Conservation (phyloP, 2,329 filamentous ascomycete species). For the Proliferodiscus dingleyae region DNA sequence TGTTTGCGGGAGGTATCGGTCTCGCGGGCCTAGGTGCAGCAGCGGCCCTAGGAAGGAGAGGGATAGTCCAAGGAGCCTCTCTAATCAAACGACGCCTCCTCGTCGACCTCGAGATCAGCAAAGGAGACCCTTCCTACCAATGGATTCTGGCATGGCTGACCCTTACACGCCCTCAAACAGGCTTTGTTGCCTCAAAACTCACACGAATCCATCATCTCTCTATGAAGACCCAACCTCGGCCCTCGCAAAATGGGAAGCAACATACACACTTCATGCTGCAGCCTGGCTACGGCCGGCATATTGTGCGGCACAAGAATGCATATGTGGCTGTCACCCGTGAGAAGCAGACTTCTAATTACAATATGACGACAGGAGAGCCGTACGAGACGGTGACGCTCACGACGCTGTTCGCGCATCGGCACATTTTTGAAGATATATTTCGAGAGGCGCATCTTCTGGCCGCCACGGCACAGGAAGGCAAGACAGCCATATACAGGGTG, state of each 20-base stretch:
- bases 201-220: slow-evolving; percentile 57
- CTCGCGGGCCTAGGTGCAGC: slow-evolving; percentile 83
- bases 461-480: slow-evolving; percentile 76
- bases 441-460: slow-evolving; percentile 79
- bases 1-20: slow-evolving; percentile 73
- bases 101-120: slow-evolving; percentile 92
- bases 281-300: slow-evolving; percentile 83
- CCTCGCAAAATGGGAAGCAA: slow-evolving; percentile 60
- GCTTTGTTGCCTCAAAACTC: slow-evolving; percentile 45
- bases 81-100: slow-evolving; percentile 80
- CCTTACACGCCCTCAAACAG: slow-evolving; percentile 59
- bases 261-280: slow-evolving; percentile 82
- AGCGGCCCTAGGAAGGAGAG: slow-evolving; percentile 74
- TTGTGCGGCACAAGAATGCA: slow-evolving; percentile 79
- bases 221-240: slow-evolving; percentile 53
- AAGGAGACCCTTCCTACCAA: slow-evolving; percentile 85
- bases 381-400: slow-evolving; percentile 94
- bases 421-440: slow-evolving; percentile 88
- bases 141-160: slow-evolving; percentile 97
- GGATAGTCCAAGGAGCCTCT: slow-evolving; percentile 64
- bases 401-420: slow-evolving; percentile 81
- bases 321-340: slow-evolving; percentile 85
- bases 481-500: slow-evolving; percentile 86
- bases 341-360: slow-evolving; percentile 78
- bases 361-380: slow-evolving; percentile 77